Percentiles rank a stretch among this genome's conserved stretches.
Evolutionary conservation across 2,329 filamentous ascomycete species (phyloP).

Genomic region (Emmonsiellopsis sp.): DNA sequence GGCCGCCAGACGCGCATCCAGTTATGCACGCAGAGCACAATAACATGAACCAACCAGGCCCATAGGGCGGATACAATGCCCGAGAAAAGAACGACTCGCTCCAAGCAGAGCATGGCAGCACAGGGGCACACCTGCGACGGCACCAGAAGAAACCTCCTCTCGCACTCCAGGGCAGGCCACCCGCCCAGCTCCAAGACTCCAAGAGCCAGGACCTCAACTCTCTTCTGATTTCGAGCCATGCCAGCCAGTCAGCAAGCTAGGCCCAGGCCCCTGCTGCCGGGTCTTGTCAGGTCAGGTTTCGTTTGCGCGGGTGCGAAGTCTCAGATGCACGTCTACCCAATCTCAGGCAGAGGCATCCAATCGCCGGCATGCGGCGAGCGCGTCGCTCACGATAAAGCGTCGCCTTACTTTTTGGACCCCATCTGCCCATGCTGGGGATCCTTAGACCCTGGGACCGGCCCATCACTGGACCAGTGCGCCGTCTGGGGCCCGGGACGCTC

Average conservation of each 20-base stretch:
- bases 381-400: constrained; percentile 22
- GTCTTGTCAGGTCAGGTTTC: background rate
- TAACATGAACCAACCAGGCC: background rate
- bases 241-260: constrained; percentile 1
- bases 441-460: background rate
- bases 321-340: constrained; percentile 15
- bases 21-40: background rate
- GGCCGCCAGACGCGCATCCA: too few species aligned
- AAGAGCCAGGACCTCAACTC: background rate
- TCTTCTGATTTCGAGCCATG: background rate
- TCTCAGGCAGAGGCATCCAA: constrained; percentile 26
- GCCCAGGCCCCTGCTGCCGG: background rate
- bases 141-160: background rate
- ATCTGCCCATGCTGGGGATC: background rate
- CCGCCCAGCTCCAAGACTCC: background rate
- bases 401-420: constrained; percentile 19
- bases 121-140: background rate
- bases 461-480: background rate
- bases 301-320: background rate
- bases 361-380: constrained; percentile 18
- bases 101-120: background rate
- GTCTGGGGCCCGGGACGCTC: constrained; percentile 1
- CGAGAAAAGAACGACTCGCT: background rate
- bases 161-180: too few species aligned
- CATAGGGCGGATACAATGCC: background rate